Conservation (phyloP, 2,329 filamentous ascomycete genomes). For the Ilyonectria mors-panacis region DNA sequence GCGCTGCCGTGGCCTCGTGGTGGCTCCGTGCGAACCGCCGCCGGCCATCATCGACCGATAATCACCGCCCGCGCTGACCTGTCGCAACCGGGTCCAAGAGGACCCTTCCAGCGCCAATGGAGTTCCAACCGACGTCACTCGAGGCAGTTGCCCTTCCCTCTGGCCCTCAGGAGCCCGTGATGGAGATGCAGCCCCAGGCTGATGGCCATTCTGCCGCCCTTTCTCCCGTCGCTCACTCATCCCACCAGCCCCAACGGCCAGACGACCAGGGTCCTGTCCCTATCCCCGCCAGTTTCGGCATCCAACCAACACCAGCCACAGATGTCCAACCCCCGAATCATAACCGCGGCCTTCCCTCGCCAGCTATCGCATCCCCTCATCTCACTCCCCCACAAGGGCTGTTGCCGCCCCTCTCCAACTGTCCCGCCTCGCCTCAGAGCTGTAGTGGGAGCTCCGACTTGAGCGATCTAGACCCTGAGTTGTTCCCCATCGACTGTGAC, state of each 20-base stretch:
- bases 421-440: constrained; percentile 20
- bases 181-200: constrained; percentile 11
- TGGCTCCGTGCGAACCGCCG: neutral
- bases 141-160: constrained; percentile 25
- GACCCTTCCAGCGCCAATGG: constrained; percentile 39
- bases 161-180: constrained; percentile 31
- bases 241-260: constrained; percentile 20
- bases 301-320: constrained; percentile 25
- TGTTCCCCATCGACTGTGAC: constrained; percentile 49
- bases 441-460: constrained; percentile 44
- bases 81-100: constrained; percentile 40
- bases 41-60: constrained; percentile 4
- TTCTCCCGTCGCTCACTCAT: constrained; percentile 12
- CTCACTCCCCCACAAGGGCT: constrained; percentile 19
- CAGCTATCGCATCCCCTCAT: constrained; percentile 11
- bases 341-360: constrained; percentile 9
- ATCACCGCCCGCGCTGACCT: constrained; percentile 9
- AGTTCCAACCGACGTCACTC: constrained; percentile 38
- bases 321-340: constrained; percentile 16
- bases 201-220: neutral
- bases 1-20: neutral
- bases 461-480: constrained; percentile 40
- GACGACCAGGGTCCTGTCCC: constrained; percentile 36
- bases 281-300: constrained; percentile 37
- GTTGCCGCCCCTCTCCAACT: constrained; percentile 14